Base-by-base conservation (phyloP, 1,284 basidiomycete species). In the Cerrena zonata region DNA sequence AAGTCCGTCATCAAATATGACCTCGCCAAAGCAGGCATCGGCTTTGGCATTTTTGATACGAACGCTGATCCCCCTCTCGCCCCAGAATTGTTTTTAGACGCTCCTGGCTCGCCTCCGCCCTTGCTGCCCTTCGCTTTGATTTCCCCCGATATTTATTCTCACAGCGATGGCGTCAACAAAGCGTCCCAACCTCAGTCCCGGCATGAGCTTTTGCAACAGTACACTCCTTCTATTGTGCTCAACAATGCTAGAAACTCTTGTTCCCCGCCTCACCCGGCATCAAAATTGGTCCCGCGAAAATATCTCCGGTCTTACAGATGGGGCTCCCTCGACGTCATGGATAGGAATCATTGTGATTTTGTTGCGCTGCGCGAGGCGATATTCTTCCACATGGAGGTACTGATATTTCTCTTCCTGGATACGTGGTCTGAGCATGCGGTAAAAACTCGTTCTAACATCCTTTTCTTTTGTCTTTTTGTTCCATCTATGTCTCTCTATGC, bases 381-480 rank as follows among this genome's bases (percentile, higher is more conserved):
- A 57, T 89, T 88, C 65, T 82, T 86, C 65, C 86, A 88, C 65
- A 89, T 88, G 85, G 79, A 85, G 78, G 86, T 87, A 71, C 63
- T 74, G 62, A 57, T 55, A 34, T 52, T 58, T 46, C 54, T 53
- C 50, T 53, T 51, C 58, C 53, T 53, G 30, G 30, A 34, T 55
- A 52, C 54, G 47, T 25, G 47, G 26, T 19, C n/a, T n/a, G n/a
- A 34, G 30, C 30, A 7, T 7, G 30, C 15, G 30, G 30, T 15
- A 15, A 34, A n/a, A 34, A 34, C 15, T 34, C 7, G 30, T 7
- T 34, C 30, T 34, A 34, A 34, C 30, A 7, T 34, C 7, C 15
- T 34, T 15, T 44, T 22, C 34, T 58, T 52, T 56, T 44, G 45
- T 59, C 53, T 57, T 42, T 47, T 61, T 52, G 49, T 53, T 50